A percentile compares a stretch with the other conserved stretches of the same genome.
phyloP scores from a whole-genome alignment of 768 basidiomycete genomes.

The Collybia mongolica region DNA sequence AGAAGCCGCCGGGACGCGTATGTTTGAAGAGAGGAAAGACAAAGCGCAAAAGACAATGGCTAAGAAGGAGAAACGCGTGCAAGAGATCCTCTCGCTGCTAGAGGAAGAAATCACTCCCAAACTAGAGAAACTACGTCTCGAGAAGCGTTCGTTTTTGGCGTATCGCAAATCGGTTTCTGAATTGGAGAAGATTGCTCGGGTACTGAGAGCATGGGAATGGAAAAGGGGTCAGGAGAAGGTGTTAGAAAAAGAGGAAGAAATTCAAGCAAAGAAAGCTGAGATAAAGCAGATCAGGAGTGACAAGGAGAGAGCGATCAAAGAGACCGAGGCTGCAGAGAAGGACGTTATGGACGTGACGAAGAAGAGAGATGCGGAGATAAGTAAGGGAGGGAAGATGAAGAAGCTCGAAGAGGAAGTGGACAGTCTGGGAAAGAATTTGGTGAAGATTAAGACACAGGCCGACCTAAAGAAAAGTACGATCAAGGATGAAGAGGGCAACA shows the following conservation, averaged over 20 bases:
- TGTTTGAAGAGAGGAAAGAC: constrained; percentile 99
- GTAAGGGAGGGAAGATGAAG: constrained; percentile 91
- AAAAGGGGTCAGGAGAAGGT: constrained; percentile 54
- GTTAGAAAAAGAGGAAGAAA: constrained; percentile 53
- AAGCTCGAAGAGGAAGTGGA: constrained; percentile 80
- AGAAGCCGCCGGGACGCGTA: constrained; percentile 96
- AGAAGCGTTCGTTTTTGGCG: constrained; percentile 86
- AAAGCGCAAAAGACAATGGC: constrained; percentile 95
- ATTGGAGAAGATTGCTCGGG: constrained; percentile 80
- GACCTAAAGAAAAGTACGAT: constrained; percentile 79
- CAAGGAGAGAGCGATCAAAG: constrained; percentile 49
- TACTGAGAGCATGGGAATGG: constrained; percentile 91
- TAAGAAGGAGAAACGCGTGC: constrained; percentile 95
- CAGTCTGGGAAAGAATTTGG: constrained; percentile 74
- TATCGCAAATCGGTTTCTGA: constrained; percentile 90
- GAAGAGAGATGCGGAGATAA: constrained; percentile 82
- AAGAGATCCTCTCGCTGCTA: constrained; percentile 80
- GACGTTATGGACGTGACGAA: constrained; percentile 65
- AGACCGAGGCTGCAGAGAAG: constrained; percentile 64
- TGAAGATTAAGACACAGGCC: constrained; percentile 81
- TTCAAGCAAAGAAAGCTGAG: constrained; percentile 48
- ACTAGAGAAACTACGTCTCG: constrained; percentile 82
- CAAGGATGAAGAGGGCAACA: constrained; percentile 70
- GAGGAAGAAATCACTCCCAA: constrained; percentile 93
- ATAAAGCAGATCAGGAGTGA: constrained; percentile 43